Evolutionary conservation across 768 basidiomycete species (phyloP).

Genomic region (Lepiota venenata): DNA sequence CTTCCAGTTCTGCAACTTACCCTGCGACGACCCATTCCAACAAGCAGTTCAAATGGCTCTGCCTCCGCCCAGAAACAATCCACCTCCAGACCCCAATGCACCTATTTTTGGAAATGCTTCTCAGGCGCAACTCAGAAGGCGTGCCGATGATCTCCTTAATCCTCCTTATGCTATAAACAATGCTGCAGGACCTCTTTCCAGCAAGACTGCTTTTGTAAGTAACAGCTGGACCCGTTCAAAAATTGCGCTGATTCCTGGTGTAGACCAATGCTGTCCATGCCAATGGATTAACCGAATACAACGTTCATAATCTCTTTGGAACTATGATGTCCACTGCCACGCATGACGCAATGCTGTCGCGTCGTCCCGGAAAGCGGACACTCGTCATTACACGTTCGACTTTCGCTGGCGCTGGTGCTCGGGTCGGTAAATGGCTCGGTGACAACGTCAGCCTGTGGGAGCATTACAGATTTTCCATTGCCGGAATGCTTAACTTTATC

Average conservation of each 20-base stretch:
- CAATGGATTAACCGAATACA: conserved; percentile 58
- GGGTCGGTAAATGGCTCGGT: conserved; percentile 75
- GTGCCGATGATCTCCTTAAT: conserved; percentile 36
- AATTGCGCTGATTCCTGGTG: not conserved
- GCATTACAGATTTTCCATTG: conserved; percentile 57
- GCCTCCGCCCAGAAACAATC: conserved; percentile 48
- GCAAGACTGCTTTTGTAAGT: conserved; percentile 52
- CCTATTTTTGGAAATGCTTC: conserved; percentile 41
- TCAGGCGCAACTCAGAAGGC: conserved; percentile 15
- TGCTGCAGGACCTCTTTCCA: conserved; percentile 48
- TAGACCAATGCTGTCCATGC: conserved; percentile 47
- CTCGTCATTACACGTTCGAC: conserved; percentile 74
- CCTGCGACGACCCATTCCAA: conserved; percentile 57
- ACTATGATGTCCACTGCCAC: conserved; percentile 70
- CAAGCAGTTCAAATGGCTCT: conserved; percentile 50
- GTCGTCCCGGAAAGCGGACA: conserved; percentile 57
- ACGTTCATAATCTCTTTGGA: conserved; percentile 66
- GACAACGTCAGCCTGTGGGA: conserved; percentile 61
- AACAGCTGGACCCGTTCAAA: not conserved
- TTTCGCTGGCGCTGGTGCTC: conserved; percentile 62
- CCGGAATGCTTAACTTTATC: conserved; percentile 66
- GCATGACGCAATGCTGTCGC: conserved; percentile 55
- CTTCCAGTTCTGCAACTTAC: conserved; percentile 56
- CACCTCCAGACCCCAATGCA: conserved; percentile 49
- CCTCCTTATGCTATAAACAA: conserved; percentile 64